Percentiles rank a stretch among this genome's conserved stretches.
Evolutionary conservation across 441 rosid genomes (phyloP).

Genomic region (Syzygium malaccense): DNA sequence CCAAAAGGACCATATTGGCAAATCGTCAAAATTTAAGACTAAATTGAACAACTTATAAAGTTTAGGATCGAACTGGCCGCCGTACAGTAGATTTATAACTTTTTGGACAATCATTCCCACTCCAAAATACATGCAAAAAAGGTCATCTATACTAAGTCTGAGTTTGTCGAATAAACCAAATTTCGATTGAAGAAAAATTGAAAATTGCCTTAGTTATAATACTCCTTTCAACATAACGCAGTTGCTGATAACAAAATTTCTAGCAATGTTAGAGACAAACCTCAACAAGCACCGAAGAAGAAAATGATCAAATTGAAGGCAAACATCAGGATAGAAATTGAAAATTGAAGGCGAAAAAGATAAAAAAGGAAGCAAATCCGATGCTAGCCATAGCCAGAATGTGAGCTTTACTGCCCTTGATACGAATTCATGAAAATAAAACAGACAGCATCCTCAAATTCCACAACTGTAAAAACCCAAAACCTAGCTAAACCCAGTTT

Average conservation of each 20-base stretch:
- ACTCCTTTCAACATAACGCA: neutral
- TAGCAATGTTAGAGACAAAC: neutral
- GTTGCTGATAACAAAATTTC: neutral
- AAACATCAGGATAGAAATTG: neutral
- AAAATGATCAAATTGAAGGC: neutral
- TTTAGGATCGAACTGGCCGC: neutral
- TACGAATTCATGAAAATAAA: neutral
- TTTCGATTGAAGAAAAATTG: neutral
- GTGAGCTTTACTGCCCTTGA: neutral
- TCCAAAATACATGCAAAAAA: neutral
- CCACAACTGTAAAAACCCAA: neutral
- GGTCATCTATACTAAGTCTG: neutral
- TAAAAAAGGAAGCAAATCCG: neutral
- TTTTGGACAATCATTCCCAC: neutral
- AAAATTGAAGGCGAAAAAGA: neutral
- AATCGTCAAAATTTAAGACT: neutral
- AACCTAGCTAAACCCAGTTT: neutral
- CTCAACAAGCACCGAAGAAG: neutral
- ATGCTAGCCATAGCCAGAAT: neutral
- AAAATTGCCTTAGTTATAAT: neutral
- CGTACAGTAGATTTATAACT: neutral
- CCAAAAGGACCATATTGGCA: fast-evolving
- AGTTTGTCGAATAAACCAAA: neutral
- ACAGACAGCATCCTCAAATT: neutral
- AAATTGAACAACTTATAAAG: neutral